A percentile compares a stretch with the other conserved stretches of the same genome.
Evolutionary conservation across 2,329 filamentous ascomycete species (phyloP).

Genomic region (Calonectria pseudoturangicola): DNA sequence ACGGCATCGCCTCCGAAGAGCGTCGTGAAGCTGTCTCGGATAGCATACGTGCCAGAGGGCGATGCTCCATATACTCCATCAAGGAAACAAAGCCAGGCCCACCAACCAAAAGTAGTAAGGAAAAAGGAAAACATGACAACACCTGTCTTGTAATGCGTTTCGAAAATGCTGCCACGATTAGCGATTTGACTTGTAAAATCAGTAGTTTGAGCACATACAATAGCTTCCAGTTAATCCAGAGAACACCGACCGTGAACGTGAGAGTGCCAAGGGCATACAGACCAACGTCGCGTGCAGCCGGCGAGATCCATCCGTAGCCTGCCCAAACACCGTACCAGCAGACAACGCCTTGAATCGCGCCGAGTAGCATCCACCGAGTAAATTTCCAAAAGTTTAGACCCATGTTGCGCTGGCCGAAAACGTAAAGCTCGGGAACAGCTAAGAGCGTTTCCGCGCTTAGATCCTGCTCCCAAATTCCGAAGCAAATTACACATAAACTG

Average conservation of each 20-base stretch:
- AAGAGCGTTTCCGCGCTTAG: slow-evolving; percentile 87
- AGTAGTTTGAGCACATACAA: slow-evolving; percentile 71
- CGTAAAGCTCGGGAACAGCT: slow-evolving; percentile 94
- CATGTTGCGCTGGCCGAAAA: slow-evolving; percentile 82
- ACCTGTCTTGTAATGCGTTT: slow-evolving; percentile 84
- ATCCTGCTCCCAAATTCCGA: slow-evolving; percentile 95
- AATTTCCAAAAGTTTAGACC: slow-evolving; percentile 87
- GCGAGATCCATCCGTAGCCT: slow-evolving; percentile 68
- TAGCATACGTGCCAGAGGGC: slow-evolving; percentile 76
- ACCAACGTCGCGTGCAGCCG: slow-evolving; percentile 76
- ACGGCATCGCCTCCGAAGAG: slow-evolving; percentile 80
- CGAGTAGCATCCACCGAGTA: slow-evolving; percentile 85
- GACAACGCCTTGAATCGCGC: slow-evolving; percentile 81
- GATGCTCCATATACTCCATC: slow-evolving; percentile 74
- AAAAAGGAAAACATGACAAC: slow-evolving; percentile 76
- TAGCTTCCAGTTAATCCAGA: slow-evolving; percentile 85
- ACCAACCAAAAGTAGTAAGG: slow-evolving; percentile 80
- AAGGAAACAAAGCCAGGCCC: slow-evolving; percentile 84
- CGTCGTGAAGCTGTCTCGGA: slow-evolving; percentile 78
- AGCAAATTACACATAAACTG: slow-evolving; percentile 89
- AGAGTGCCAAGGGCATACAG: slow-evolving; percentile 85
- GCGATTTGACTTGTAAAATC: slow-evolving; percentile 21
- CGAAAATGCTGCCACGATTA: slow-evolving; percentile 73
- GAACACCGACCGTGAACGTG: slow-evolving; percentile 81
- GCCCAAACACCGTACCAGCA: slow-evolving; percentile 81